Evolutionary conservation across 2,329 filamentous ascomycete species (phyloP).

Genomic region (Ceratocystiopsis brevicomis): DNA sequence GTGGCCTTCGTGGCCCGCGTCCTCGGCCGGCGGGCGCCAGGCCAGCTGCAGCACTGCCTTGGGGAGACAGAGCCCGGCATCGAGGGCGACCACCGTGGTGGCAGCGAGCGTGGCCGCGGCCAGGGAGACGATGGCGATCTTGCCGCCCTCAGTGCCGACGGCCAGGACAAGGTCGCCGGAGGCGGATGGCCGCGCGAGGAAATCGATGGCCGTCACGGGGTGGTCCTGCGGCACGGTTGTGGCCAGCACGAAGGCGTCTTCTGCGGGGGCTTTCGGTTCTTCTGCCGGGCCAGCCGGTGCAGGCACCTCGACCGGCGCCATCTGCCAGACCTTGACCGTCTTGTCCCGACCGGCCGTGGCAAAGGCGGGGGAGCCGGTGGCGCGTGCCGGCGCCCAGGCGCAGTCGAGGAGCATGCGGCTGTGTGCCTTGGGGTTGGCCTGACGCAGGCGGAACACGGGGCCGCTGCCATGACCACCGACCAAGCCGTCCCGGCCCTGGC

Average conservation of each 20-base stretch:
- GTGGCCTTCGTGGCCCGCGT: conserved; percentile 1
- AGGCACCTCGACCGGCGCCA: conserved; percentile 12
- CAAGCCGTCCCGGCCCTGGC: too few species aligned
- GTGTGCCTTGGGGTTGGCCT: conserved; percentile 68
- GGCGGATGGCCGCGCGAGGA: conserved; percentile 23
- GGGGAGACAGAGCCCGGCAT: conserved; percentile 33
- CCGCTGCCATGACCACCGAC: too few species aligned
- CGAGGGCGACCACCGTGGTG: conserved; percentile 17
- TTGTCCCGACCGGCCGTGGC: conserved; percentile 86
- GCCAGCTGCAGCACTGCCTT: conserved; percentile 48
- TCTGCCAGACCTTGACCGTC: conserved; percentile 52
- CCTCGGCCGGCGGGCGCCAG: conserved; percentile 38
- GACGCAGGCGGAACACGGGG: conserved; percentile 34
- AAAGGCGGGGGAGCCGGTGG: conserved; percentile 31
- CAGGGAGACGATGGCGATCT: conserved; percentile 25
- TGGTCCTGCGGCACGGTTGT: conserved; percentile 33
- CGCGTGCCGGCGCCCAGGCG: conserved; percentile 50
- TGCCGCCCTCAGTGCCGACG: conserved; percentile 37
- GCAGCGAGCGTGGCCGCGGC: conserved; percentile 18
- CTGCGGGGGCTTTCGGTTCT: conserved; percentile 10
- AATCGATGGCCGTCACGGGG: conserved; percentile 55
- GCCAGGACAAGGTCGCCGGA: conserved; percentile 24
- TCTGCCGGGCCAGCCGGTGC: too few species aligned
- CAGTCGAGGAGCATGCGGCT: conserved; percentile 81
- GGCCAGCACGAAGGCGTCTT: conserved; percentile 28